Conservation (phyloP, 306 rosid species). For the Quercus wislizeni region DNA sequence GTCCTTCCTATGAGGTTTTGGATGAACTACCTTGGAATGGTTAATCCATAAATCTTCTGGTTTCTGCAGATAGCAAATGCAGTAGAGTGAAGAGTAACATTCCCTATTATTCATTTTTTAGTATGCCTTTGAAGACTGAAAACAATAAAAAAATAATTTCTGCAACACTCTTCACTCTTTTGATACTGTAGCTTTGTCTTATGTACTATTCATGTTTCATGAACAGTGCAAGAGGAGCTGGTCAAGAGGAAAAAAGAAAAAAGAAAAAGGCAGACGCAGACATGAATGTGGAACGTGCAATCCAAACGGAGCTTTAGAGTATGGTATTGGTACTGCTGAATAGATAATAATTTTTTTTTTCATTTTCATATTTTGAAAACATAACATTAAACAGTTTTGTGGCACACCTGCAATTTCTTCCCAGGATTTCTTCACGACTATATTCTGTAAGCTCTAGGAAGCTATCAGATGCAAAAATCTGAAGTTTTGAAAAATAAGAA, state of each 20-base stretch:
- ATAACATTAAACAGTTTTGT: neutral
- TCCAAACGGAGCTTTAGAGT: neutral
- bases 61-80: conserved; percentile 50
- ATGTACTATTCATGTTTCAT: too few species aligned
- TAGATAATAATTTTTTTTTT: neutral
- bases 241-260: too few species aligned
- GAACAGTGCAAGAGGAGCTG: too few species aligned
- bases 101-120: neutral
- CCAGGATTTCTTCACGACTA: conserved; percentile 95
- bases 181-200: too few species aligned
- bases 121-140: too few species aligned
- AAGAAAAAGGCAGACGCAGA: too few species aligned
- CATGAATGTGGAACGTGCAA: too few species aligned
- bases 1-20: conserved; percentile 88
- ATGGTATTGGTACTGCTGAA: neutral
- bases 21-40: conserved; percentile 77
- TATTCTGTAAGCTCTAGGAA: conserved; percentile 95
- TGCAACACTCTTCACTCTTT: too few species aligned
- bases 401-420: conserved; percentile 90
- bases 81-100: neutral
- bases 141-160: too few species aligned
- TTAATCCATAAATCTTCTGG: conserved; percentile 97
- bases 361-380: neutral
- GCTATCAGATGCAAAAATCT: conserved; percentile 99
- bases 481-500: conserved; percentile 25